Conservation (phyloP, 2,329 filamentous ascomycete genomes). For the Diaporthe citriasiana region DNA sequence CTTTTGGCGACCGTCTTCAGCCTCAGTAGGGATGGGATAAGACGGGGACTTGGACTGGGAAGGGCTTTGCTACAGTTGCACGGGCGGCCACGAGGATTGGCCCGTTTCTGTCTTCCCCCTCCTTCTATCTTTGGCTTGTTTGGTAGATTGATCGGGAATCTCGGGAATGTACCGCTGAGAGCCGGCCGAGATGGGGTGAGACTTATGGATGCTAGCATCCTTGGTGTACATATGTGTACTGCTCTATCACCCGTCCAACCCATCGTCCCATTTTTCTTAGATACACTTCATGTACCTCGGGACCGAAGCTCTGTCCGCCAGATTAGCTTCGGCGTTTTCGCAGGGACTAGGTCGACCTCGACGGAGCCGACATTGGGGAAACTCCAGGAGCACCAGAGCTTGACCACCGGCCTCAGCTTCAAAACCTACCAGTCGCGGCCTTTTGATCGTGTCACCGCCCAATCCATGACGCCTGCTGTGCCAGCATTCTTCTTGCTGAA, state of each 20-base stretch:
- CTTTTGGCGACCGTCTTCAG: conserved; percentile 14
- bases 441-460: conserved; percentile 4
- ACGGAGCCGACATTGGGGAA: conserved; percentile 41
- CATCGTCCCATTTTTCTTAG: not conserved
- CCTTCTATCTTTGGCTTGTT: conserved; percentile 16
- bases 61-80: conserved; percentile 1
- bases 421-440: conserved; percentile 21
- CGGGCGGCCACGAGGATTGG: conserved; percentile 14
- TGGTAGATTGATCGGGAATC: not conserved
- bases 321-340: conserved; percentile 27
- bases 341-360: conserved; percentile 16
- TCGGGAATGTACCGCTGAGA: conserved; percentile 7
- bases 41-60: not conserved
- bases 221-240: not conserved
- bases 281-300: conserved; percentile 11
- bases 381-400: conserved; percentile 34
- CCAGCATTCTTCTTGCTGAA: not conserved
- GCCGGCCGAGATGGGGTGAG: not conserved
- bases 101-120: conserved; percentile 17
- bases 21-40: not conserved
- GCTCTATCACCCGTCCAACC: not conserved
- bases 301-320: conserved; percentile 27
- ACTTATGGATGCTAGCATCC: not conserved
- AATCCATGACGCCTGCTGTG: conserved; percentile 30
- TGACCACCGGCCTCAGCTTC: conserved; percentile 27